Base-by-base conservation (phyloP, 2,329 filamentous ascomycete genomes). In the Ceratocystis albifundus region DNA sequence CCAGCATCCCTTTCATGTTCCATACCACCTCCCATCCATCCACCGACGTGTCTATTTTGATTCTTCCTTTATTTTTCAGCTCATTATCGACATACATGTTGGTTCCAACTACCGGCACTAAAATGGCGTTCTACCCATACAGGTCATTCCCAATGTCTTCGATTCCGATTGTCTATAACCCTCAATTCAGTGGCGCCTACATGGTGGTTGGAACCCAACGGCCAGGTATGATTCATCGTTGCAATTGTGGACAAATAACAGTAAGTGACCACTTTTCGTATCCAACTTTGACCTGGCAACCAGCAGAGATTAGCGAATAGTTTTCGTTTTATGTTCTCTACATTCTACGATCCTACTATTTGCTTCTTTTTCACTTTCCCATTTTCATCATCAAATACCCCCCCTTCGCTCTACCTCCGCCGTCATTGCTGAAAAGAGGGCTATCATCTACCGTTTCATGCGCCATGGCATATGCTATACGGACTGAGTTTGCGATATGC, bases 401-500 rank as follows among this genome's bases (percentile, higher is more conserved):
- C 25, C n/a, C 55, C 30, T n/a, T 36, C n/a, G 5, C 25, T 17
- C 12, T 32, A 32, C 6, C 12, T 25, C 30, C 28, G 32, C 7
- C 55, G 32, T 4, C 28, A 36, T 28, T 17, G n/a, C 25, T 12
- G 4, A 17, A 22, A 55, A n/a, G 15, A 59, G 12, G 25, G n/a
- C 32, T 28, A 36, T 25, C n/a, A 20, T 17, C 55, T 28, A 59
- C 17, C n/a, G 15, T 20, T 36, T n/a, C 25, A 10, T 28, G 2
- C 28, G 30, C 15, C 30, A 59, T 59, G 55, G 55, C 55, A 15
- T 59, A 59, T 22, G 55, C 55, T 30, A 59, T 59, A 15, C 55
- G 55, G 32, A 8, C 25, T 5, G 55, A 59, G 30, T 59, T 59
- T 59, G 55, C 55, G 10, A 17, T 36, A 6, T 59, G 55, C 55